Conservation (phyloP, 306 rosid genomes). For the cucumber (Cucumis sativus) region Cucumber_9930_V3 NC_026659.2:15699001-15699500, state of each 20-base stretch:
- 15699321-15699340: constrained; percentile 1
- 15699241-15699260: constrained; percentile 1
- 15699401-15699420: constrained; percentile 85
- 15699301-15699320: background rate
- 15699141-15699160: no score
- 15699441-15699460: constrained; percentile 3
- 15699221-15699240: background rate
- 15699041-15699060: background rate
- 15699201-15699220: background rate
- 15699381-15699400: constrained; percentile 92
- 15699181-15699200: background rate
- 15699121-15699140: no score
- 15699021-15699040: background rate
- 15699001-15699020: background rate
- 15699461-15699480: background rate
- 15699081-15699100: no score
- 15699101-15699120: no score
- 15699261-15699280: background rate
- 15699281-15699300: background rate
- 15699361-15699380: constrained; percentile 78
- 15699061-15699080: background rate
- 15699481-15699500: background rate
- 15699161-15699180: no score
- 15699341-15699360: constrained; percentile 54
- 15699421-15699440: constrained; percentile 90